These are phyloP conservation scores for Solanum chmielewskii DNA, from an alignment of 257 asterid genomes.

Conservation along the genomic window DNA sequence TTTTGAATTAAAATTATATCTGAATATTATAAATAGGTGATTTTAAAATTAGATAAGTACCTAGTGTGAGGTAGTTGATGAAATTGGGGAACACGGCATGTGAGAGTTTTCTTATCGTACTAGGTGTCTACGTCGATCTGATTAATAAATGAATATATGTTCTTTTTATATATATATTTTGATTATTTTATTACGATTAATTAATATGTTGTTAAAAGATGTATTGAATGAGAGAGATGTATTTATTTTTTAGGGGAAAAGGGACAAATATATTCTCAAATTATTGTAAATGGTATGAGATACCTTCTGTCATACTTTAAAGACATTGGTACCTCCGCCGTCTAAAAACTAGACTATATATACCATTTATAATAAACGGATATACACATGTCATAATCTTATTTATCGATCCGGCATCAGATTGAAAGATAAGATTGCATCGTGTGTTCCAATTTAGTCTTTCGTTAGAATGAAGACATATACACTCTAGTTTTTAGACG, in stretches of 20 bases:
- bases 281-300: no score
- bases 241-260: neutral
- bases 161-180: neutral
- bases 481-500: no score
- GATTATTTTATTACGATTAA: neutral
- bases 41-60: neutral
- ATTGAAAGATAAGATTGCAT: no score
- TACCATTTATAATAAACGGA: no score
- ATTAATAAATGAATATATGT: neutral
- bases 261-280: no score
- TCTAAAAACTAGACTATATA: no score
- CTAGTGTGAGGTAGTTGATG: neutral
- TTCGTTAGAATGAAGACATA: no score
- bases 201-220: neutral
- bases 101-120: neutral
- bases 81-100: neutral
- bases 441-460: no score
- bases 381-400: no score
- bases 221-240: neutral
- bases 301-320: no score
- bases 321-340: rapidly evolving
- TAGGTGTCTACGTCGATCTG: neutral
- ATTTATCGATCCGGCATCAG: rapidly evolving
- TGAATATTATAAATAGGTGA: neutral
- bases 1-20: neutral